phyloP scores from a whole-genome alignment of 2,329 filamentous ascomycete genomes.

The Pseudogymnoascus sp. region DNA sequence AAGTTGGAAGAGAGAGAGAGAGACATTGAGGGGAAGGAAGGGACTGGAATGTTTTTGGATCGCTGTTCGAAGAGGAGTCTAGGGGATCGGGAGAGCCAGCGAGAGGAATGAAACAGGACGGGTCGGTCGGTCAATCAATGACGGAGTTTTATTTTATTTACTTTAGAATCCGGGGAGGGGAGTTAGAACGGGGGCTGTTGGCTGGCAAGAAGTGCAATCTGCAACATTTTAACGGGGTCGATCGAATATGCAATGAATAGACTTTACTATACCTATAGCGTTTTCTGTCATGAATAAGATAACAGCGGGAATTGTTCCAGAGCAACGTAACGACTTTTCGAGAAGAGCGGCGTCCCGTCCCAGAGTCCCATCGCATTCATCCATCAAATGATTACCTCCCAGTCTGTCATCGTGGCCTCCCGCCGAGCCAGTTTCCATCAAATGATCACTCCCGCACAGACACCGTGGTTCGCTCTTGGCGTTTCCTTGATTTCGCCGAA shows the following conservation, averaged over 20 bases:
- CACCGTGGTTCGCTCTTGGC: not conserved
- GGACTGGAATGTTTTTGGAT: slow-evolving; percentile 6
- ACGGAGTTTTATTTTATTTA: not conserved
- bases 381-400: not conserved
- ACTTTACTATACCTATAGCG: not conserved
- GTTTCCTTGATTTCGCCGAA: not conserved
- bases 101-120: slow-evolving; percentile 5
- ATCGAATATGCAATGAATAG: slow-evolving; percentile 1
- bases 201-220: slow-evolving; percentile 4
- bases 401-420: too few species aligned
- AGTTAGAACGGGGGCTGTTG: not conserved
- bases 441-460: too few species aligned
- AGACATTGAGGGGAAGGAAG: not conserved
- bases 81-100: not conserved
- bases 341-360: not conserved
- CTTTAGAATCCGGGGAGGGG: not conserved
- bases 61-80: not conserved
- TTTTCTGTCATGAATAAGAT: not conserved
- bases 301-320: not conserved
- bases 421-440: too few species aligned
- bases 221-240: not conserved
- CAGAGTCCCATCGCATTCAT: not conserved
- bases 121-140: not conserved
- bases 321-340: not conserved
- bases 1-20: not conserved